Evolutionary conservation across 129 eudicot genomes (phyloP), one percentile per base, ranked within the genome.

Genomic region (Lonicera japonica): DNA sequence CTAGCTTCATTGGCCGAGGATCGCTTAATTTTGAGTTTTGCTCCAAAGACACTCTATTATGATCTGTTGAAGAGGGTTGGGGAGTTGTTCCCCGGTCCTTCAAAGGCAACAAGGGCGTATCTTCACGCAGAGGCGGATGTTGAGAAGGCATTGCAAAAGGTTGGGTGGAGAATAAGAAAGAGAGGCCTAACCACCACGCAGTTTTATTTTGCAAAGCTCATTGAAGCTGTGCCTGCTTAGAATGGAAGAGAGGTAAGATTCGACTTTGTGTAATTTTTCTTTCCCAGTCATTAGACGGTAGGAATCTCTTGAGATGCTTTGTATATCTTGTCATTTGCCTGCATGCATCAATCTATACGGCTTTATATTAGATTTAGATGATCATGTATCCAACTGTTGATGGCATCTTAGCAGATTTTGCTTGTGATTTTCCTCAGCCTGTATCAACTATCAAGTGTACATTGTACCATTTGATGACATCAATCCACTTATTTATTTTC

Each of bases 61-160:
- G 80, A 77, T 76, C 46, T 83, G 12, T 70, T 94, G 66, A 88
- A 94, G 85, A 83, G 96, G 77, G 71, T 94, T 8, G 99, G 99
- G 48, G 99, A 94, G 77, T 77, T 94, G 67, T 94, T 94, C 57
- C 99, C 99, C 11, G 96, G 99, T 25, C 99, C 99, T 58, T 94
- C 96, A 60, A 94, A 94, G 80, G 96, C 96, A 61, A 88, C 99
- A 20, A 76, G 99, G 63, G 99, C 99, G 0, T 94, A 94, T 81
- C 92, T 94, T 47, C 99, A 94, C 67, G 79, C 99, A 17, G 99
- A 94, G 74, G 96, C 87, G 51, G 99, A 94, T 79, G 84, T 94
- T 22, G 96, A 88, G 65, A 87, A 81, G 75, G 99, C 99, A 9
- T 53, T 94, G 75, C 76, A 64, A 59, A 88, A 94, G 56, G 96